Evolutionary conservation across 2,329 filamentous ascomycete species (phyloP), one percentile per base, ranked within the genome.

Genomic region (Setomelanomma holmii): DNA sequence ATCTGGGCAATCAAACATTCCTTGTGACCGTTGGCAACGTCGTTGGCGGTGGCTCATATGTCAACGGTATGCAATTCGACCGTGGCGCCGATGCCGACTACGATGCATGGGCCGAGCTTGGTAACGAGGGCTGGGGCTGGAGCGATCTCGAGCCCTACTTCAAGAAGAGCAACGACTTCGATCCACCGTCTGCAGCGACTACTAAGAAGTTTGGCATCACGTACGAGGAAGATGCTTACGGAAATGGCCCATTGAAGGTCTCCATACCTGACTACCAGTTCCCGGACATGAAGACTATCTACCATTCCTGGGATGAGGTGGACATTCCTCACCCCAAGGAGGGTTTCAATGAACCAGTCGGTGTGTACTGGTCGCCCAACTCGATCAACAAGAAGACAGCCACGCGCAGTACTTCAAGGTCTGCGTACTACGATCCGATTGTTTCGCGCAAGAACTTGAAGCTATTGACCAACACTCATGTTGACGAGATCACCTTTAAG

Each of bases 71-170:
- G 68, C 52, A 60, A 12, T 73, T 68, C 24, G 65, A 71, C 34
- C 60, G 74, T 12, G 73, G 61, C 8, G 55, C 60, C 11, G 52
- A 63, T 22, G 66, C 56, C 8, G 67, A 72, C 48, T 74, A 72
- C 34, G 80, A 86, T 65, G 76, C 75, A 2, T 87, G 84, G 84
- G 79, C 76, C 36, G 69, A 75, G 20, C 66, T 87, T 12, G 84
- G 84, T 1, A 86, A 86, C 58, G 43, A 67, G 2, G 84, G 82
- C 1, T 87, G 84, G 84, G 76, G 78, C 1, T 86, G 81, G 81
- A 72, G 82, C 38, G 73, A 73, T 20, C 51, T 81, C 23, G 43
- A 72, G n/a, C 72, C 68, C 10, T 75, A 73, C 57, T 74, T 75
- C 56, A 75, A 43, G n/a, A 60, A 58, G 42, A 45, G 34, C 22